Evolutionary conservation across 2,329 filamentous ascomycete species (phyloP).

Genomic region (Phialophora verrucosa): DNA sequence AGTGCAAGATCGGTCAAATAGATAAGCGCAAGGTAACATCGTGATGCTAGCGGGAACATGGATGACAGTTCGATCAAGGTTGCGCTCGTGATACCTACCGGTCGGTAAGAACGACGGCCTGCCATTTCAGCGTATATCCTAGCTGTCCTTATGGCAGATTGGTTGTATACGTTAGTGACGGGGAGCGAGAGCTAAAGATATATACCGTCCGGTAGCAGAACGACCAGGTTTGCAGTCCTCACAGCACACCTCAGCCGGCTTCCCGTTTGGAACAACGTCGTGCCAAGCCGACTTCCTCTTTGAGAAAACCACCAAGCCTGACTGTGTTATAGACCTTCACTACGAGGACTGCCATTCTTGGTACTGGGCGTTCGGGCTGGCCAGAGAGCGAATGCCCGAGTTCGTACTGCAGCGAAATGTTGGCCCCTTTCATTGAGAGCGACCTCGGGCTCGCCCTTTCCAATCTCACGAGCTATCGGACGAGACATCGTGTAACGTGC

Average conservation of each 20-base stretch:
- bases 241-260: neutral
- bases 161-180: too few relatives aligned
- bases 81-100: too few relatives aligned
- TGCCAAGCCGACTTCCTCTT: neutral
- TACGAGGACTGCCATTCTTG: neutral
- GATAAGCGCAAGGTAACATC: too few relatives aligned
- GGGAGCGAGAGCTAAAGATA: too few relatives aligned
- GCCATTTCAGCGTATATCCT: too few relatives aligned
- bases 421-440: neutral
- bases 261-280: neutral
- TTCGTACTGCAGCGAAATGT: neutral
- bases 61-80: too few relatives aligned
- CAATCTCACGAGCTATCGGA: neutral
- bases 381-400: neutral
- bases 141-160: too few relatives aligned
- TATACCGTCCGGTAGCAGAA: too few relatives aligned
- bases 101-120: too few relatives aligned
- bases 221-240: too few relatives aligned
- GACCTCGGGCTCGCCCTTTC: neutral
- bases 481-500: neutral
- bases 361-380: neutral
- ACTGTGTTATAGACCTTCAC: neutral
- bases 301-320: neutral
- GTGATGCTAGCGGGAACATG: too few relatives aligned
- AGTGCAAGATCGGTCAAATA: too few relatives aligned